Evolutionary conservation across 208 protist genomes (phyloP).

Genomic region (Sergeia podlipaevii): DNA sequence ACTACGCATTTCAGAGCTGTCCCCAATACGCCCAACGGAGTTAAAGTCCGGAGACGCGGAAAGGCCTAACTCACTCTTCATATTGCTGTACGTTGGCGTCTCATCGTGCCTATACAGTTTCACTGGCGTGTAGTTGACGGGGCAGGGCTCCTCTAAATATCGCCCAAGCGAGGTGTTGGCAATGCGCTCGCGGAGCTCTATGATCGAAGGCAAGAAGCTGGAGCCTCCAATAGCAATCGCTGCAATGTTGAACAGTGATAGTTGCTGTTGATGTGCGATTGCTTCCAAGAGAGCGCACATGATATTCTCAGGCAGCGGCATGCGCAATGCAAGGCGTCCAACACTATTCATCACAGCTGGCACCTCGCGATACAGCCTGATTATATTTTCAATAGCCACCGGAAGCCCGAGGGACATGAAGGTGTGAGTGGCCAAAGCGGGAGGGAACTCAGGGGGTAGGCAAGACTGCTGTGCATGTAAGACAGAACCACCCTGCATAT

Average conservation of each 20-base stretch:
- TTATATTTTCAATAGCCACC: not conserved
- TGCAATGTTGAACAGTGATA: conserved; percentile 32
- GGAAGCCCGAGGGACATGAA: no score
- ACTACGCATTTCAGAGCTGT: conserved; percentile 9
- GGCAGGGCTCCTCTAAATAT: conserved; percentile 31
- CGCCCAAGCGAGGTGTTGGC: conserved; percentile 29
- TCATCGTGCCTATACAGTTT: conserved; percentile 11
- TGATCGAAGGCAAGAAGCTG: conserved; percentile 22
- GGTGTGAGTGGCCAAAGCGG: no score
- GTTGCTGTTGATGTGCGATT: conserved; percentile 22
- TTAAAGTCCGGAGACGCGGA: conserved; percentile 26
- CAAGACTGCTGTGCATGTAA: no score
- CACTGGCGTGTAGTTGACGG: conserved; percentile 13
- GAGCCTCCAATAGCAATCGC: conserved; percentile 51
- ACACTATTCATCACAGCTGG: conserved; percentile 49
- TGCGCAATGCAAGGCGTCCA: conserved; percentile 59
- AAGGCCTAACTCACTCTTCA: conserved; percentile 38
- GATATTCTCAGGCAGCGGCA: conserved; percentile 26
- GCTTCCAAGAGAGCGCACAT: conserved; percentile 28
- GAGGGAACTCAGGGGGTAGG: no score
- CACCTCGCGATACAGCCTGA: not conserved
- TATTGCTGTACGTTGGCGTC: conserved; percentile 30
- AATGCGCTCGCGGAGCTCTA: conserved; percentile 19
- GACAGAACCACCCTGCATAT: no score
- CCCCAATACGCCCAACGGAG: conserved; percentile 20